Conservation (phyloP, 2,329 filamentous ascomycete genomes). For the Elsinoe necatrix region DNA sequence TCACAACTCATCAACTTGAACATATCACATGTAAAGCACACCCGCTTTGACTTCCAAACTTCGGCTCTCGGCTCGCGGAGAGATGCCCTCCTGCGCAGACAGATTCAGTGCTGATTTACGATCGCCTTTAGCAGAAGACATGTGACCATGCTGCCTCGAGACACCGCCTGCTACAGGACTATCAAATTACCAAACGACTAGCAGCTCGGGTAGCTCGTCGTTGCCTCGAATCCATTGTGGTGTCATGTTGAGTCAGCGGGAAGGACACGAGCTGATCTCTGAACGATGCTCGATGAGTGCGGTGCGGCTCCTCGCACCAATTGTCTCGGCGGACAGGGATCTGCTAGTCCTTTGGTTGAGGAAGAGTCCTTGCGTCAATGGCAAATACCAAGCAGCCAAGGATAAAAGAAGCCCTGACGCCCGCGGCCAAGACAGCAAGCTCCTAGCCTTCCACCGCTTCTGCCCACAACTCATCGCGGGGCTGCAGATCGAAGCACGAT, state of each 20-base stretch:
- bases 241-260: not conserved
- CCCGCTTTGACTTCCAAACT: not conserved
- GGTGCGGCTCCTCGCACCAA: not conserved
- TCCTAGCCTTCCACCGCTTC: not conserved
- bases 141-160: not conserved
- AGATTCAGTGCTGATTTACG: not conserved
- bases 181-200: too few species aligned
- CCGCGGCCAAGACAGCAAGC: not conserved
- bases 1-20: not conserved
- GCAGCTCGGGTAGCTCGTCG: not conserved
- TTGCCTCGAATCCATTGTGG: not conserved
- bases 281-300: slow-evolving; percentile 3
- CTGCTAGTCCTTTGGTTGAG: not conserved
- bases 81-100: not conserved
- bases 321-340: slow-evolving; percentile 9
- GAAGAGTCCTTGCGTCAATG: not conserved
- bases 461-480: not conserved
- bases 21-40: not conserved
- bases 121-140: too few species aligned
- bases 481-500: slow-evolving; percentile 9
- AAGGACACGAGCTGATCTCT: not conserved
- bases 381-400: slow-evolving; percentile 3
- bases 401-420: slow-evolving; percentile 11
- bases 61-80: not conserved
- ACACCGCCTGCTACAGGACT: too few species aligned